Base-by-base conservation (phyloP, 106 monocot genomes). In the Dioscorea alata region DNA sequence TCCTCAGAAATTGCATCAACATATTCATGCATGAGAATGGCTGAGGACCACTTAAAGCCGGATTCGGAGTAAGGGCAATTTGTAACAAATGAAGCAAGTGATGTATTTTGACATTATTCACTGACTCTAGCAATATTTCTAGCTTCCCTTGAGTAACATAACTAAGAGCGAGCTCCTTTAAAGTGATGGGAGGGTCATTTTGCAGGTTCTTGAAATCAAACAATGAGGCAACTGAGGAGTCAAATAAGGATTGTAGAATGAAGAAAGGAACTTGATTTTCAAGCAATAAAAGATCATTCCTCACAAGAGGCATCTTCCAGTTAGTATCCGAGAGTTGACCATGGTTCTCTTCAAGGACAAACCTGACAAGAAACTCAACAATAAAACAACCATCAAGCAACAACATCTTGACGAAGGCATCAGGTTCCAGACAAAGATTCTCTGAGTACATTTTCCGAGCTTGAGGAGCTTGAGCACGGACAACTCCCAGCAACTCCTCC, bases 261-360 rank as follows among this genome's bases (percentile, higher is more conserved):
- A 94, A 94, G 48, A 94, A 73, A 8, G 94, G 94, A 32, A 94
- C 66, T 70, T 94, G 90, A 59, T 94, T 94, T 72, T 94, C 94
- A 9, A 90, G 79, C 87, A 90, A n/a, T 65, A 94, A 82, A 85
- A 90, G 90, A 67, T 94, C 94, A 12, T 79, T 76, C 68, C 83
- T 84, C 6, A 87, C 53, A 17, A 74, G 50, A 73, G 87, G 94
- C 86, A 94, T 86, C 4, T 71, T 68, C 18, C 84, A 82, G 10
- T 82, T 76, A 80, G 82, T 71, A 24, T 86, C 79, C 69, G 89
- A 93, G 15, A 93, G 71, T 6, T 89, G 93, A 25, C 89, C 93
- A 48, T 80, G n/a, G n/a, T n/a, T n/a, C n/a, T n/a, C n/a, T n/a
- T n/a, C 89, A 24, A 89, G 89, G 4, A 86, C 75, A 23, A 48